These are phyloP conservation scores for Bipolaris victoriae DNA, from an alignment of 2,329 filamentous ascomycete species.

Conservation along the genomic window DNA sequence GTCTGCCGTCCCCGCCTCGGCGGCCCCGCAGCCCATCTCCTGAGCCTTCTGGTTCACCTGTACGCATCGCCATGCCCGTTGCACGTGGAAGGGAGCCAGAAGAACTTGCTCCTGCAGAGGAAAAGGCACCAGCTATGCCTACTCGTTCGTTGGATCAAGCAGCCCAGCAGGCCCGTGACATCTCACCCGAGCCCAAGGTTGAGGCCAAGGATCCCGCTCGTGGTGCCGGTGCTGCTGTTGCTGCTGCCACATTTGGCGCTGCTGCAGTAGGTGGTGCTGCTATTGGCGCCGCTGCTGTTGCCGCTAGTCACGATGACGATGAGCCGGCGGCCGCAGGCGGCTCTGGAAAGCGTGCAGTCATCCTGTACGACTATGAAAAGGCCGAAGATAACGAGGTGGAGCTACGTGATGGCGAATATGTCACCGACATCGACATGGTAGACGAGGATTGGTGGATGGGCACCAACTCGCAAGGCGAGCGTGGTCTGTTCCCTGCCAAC, in stretches of 20 bases:
- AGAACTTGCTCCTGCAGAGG: slow-evolving; percentile 59
- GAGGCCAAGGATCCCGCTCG: slow-evolving; percentile 63
- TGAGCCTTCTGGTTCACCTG: slow-evolving; percentile 71
- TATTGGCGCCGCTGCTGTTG: slow-evolving; percentile 47
- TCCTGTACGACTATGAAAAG: slow-evolving; percentile 96
- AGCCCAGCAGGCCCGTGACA: slow-evolving; percentile 68
- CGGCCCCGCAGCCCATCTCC: slow-evolving; percentile 54
- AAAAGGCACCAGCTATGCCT: slow-evolving; percentile 65
- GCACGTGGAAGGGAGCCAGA: slow-evolving; percentile 63
- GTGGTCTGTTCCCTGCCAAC: slow-evolving; percentile 93
- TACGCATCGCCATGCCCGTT: slow-evolving; percentile 86
- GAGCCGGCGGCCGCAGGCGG: slow-evolving; percentile 30
- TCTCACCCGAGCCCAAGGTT: slow-evolving; percentile 68
- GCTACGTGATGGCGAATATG: slow-evolving; percentile 82
- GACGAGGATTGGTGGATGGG: slow-evolving; percentile 99
- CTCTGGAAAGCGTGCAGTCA: slow-evolving; percentile 73
- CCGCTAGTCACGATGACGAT: slow-evolving; percentile 47
- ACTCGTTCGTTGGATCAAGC: slow-evolving; percentile 66
- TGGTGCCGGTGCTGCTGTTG: slow-evolving; percentile 57
- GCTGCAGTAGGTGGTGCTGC: slow-evolving; percentile 52
- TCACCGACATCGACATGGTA: slow-evolving; percentile 94
- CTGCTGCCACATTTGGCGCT: slow-evolving; percentile 52
- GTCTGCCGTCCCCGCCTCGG: slow-evolving; percentile 52
- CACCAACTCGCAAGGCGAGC: slow-evolving; percentile 81
- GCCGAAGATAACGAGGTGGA: slow-evolving; percentile 97